Evolutionary conservation across 768 basidiomycete genomes (phyloP).

Genomic region (Collybia sp.): DNA sequence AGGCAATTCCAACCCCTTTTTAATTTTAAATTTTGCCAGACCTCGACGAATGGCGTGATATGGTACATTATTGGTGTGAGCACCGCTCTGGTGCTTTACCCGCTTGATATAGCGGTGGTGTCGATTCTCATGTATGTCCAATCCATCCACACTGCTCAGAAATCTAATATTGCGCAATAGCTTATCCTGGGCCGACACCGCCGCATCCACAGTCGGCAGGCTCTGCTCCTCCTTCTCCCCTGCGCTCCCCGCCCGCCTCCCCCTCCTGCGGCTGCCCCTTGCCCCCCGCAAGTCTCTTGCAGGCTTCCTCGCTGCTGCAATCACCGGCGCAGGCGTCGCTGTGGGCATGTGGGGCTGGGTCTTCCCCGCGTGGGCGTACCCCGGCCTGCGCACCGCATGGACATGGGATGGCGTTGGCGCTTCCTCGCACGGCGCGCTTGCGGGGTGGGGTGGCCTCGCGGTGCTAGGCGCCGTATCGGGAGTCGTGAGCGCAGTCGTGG

Average conservation of each 20-base stretch:
- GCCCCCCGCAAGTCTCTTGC: constrained; percentile 83
- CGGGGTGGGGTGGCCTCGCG: constrained; percentile 47
- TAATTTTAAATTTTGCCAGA: constrained; percentile 26
- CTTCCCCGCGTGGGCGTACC: constrained; percentile 39
- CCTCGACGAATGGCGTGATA: constrained; percentile 80
- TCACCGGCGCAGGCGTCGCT: constrained; percentile 68
- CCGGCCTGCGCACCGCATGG: constrained; percentile 33
- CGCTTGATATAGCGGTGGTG: constrained; percentile 85
- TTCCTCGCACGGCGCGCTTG: constrained; percentile 17
- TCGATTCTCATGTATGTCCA: constrained; percentile 76
- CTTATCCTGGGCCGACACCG: constrained; percentile 94
- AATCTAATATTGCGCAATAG: constrained; percentile 33
- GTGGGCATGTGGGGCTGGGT: constrained; percentile 67
- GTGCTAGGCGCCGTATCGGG: constrained; percentile 64
- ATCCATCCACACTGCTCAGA: constrained; percentile 4
- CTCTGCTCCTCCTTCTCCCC: constrained; percentile 71
- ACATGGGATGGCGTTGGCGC: constrained; percentile 50
- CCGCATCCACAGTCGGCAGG: constrained; percentile 90
- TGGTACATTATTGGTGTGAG: constrained; percentile 89
- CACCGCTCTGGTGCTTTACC: constrained; percentile 69
- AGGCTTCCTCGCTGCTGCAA: constrained; percentile 72
- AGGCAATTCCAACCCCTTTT: background rate
- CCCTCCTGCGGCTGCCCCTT: constrained; percentile 56
- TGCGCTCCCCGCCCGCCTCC: constrained; percentile 33
- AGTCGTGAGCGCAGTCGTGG: constrained; percentile 78